Evolutionary conservation across 108 stramenopile species (phyloP).

Genomic region (Skeletonema costatum): DNA sequence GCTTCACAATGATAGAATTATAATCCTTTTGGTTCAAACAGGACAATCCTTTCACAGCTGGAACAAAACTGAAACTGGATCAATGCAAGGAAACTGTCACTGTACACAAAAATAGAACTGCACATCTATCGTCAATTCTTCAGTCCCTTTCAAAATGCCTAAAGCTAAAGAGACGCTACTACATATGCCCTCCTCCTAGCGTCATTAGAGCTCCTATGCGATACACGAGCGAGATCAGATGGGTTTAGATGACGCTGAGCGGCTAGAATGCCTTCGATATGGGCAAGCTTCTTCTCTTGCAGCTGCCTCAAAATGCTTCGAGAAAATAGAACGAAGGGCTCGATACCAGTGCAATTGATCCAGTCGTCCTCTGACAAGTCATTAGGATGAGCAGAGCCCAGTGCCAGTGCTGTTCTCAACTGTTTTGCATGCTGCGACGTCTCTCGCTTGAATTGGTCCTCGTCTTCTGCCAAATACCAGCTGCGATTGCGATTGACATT

Average conservation of each 20-base stretch:
- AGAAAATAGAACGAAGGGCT: neutral
- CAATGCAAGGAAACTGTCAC: too few species aligned
- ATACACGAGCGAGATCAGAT: neutral
- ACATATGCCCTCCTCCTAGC: neutral
- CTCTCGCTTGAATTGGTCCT: too few species aligned
- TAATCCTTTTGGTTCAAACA: too few species aligned
- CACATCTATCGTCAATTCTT: too few species aligned
- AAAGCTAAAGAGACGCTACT: neutral
- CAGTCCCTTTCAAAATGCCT: neutral
- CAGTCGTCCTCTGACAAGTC: neutral
- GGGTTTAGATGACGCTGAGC: neutral
- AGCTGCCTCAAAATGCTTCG: neutral
- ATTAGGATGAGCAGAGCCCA: neutral
- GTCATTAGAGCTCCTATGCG: neutral
- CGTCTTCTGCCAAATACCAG: too few species aligned
- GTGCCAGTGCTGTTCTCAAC: neutral
- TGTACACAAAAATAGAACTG: too few species aligned
- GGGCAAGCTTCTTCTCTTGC: neutral
- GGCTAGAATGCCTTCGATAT: neutral
- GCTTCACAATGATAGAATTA: too few species aligned
- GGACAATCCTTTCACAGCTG: too few species aligned
- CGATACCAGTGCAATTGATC: neutral
- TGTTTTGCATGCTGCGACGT: too few species aligned
- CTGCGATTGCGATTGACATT: neutral
- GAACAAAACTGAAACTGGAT: too few species aligned